Evolutionary conservation across 1,284 basidiomycete species (phyloP), one percentile per base, ranked within the genome.

Genomic region (Trichosporon sp.): DNA sequence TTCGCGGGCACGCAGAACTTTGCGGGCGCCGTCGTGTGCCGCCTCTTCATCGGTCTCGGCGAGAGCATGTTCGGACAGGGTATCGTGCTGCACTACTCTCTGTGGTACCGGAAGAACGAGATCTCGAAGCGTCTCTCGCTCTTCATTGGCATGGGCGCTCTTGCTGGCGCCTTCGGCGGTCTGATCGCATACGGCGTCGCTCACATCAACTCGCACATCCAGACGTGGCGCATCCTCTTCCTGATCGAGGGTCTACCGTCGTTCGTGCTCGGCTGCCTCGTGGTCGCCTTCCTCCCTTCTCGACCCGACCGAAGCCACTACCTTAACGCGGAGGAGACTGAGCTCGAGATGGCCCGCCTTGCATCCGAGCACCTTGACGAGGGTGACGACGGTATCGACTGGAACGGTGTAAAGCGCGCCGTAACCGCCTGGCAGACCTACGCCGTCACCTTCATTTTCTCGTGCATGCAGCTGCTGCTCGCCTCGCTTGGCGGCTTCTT

Each of bases 401-500:
- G 76, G 76, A 63, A 51, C 21, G 80, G 74, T 2, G 75, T 86
- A 8, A 90, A 89, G 16, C 86, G 88, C 16, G 86, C 87, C 0
- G 85, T 93, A 32, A 89, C 88, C 66, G 88, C 87, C 83, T 84
- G 90, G 90, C 80, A 78, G 65, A 70, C 72, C 11, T 68, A 71
- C 56, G 67, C 83, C 4, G 86, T 88, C 69, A 63, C 59, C 12
- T 63, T 63, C 59, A 35, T 63, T 14, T 63, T 92, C 78, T 81
- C 85, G 69, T 91, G 89, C 38, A 56, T 63, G 14, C 94, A 94
- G 79, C 88, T 90, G 89, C 68, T 89, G 21, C 70, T 70, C 26
- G 66, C 59, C 11, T 91, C 90, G 6, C 89, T 91, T 56, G 89
- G 89, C 2, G 92, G 91, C 0, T 94, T 94, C 83, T 84, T 94